Percentiles rank a stretch among this genome's conserved stretches.
These are phyloP conservation scores for Phlegmacium glaucopus DNA, from an alignment of 768 basidiomycete genomes.

Conservation along the genomic window DNA sequence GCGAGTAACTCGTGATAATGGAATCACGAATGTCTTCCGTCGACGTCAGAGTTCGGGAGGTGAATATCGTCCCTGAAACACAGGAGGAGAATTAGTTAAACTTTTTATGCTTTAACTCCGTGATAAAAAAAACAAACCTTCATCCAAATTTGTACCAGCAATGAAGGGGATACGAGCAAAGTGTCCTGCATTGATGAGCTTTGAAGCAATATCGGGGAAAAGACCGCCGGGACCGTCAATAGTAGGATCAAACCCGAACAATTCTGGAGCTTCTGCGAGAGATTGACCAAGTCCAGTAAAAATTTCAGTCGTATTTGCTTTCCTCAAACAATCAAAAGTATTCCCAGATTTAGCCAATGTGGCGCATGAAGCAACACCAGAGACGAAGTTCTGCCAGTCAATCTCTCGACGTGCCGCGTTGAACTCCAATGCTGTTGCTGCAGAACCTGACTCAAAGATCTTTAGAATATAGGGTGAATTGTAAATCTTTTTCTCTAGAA, in stretches of 20 bases:
- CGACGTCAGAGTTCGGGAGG: constrained; percentile 17
- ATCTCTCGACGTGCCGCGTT: constrained; percentile 25
- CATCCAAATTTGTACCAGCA: constrained; percentile 41
- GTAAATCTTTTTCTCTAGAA: not conserved
- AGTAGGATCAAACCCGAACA: constrained; percentile 31
- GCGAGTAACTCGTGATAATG: constrained; percentile 25
- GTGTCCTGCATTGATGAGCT: constrained; percentile 21
- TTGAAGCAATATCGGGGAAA: constrained; percentile 36
- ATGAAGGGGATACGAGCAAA: constrained; percentile 41
- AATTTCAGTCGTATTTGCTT: constrained; percentile 21
- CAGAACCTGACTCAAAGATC: constrained; percentile 43
- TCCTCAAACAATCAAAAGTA: constrained; percentile 33
- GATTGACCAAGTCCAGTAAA: constrained; percentile 14
- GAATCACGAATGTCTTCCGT: constrained; percentile 20
- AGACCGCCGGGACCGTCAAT: constrained; percentile 40
- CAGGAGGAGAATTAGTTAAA: too few species aligned
- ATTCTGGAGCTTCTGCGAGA: constrained; percentile 11
- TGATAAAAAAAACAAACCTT: constrained; percentile 30
- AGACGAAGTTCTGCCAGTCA: constrained; percentile 38
- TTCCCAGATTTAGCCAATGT: constrained; percentile 18
- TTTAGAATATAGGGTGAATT: too few species aligned
- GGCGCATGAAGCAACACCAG: constrained; percentile 31
- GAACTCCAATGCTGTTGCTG: constrained; percentile 31
- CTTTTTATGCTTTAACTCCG: too few species aligned
- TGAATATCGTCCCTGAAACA: constrained; percentile 33